Evolutionary conservation across 768 basidiomycete species (phyloP).

Genomic region (Grammothele lineata): DNA sequence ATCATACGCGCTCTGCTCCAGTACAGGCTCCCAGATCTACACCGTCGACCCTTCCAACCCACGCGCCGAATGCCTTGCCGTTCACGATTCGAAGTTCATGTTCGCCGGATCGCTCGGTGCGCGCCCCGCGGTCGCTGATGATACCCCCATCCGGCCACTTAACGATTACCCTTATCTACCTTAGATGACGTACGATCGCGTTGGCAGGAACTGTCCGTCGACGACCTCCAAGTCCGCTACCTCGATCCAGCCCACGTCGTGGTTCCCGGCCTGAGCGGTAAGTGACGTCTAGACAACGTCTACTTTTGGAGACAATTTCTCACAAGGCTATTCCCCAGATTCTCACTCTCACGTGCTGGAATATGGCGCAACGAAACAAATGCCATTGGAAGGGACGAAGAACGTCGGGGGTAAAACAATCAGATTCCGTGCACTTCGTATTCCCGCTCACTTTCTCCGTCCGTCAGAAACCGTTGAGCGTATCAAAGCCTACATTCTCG

Average conservation of each 20-base stretch:
- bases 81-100: constrained; percentile 45
- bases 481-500: constrained; percentile 56
- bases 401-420: constrained; percentile 51
- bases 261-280: constrained; percentile 71
- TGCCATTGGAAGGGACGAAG: constrained; percentile 60
- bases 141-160: too few relatives aligned
- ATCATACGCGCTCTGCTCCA: constrained; percentile 64
- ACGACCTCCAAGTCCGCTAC: constrained; percentile 33
- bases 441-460: neutral
- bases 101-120: constrained; percentile 55
- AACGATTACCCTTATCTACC: too few relatives aligned
- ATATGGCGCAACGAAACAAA: constrained; percentile 63
- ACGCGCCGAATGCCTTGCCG: constrained; percentile 59
- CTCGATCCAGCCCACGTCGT: constrained; percentile 54
- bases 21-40: constrained; percentile 47
- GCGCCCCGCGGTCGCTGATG: constrained; percentile 23
- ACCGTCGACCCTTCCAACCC: constrained; percentile 57
- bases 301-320: too few relatives aligned
- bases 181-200: constrained; percentile 40
- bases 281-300: too few relatives aligned
- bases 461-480: constrained; percentile 56
- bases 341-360: constrained; percentile 78
- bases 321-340: too few relatives aligned
- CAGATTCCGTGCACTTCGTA: too few relatives aligned
- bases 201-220: constrained; percentile 26